A percentile compares a stretch with the other conserved stretches of the same genome.
These are phyloP conservation scores for Naematelia aurantialba DNA, from an alignment of 768 basidiomycete genomes.

Conservation along the genomic window DNA sequence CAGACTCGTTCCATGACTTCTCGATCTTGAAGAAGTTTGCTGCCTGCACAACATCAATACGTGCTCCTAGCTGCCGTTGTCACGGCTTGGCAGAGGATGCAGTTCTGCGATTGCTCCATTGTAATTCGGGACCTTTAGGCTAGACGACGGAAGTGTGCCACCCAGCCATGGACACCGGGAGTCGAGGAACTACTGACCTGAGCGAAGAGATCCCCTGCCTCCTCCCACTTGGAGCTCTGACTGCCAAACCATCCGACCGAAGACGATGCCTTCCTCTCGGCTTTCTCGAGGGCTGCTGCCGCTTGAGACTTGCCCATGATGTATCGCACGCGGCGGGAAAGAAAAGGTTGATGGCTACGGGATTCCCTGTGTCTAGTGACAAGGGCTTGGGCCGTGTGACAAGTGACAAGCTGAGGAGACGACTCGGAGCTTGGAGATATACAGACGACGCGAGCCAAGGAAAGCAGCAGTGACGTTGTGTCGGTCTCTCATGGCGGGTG, in stretches of 20 bases:
- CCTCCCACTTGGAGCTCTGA: conserved; percentile 77
- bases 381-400: too few relatives aligned
- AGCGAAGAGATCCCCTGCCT: conserved; percentile 87
- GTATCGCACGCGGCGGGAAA: background rate
- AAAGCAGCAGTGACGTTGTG: background rate
- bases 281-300: conserved; percentile 72
- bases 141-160: conserved; percentile 50
- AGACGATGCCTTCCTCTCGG: conserved; percentile 85
- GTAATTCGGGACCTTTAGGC: too few relatives aligned
- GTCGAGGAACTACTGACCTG: conserved; percentile 19
- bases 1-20: conserved; percentile 84
- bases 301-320: conserved; percentile 63
- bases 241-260: conserved; percentile 79
- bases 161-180: background rate
- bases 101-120: too few relatives aligned
- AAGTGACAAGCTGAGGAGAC: too few relatives aligned
- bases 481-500: background rate
- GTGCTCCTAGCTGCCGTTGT: background rate
- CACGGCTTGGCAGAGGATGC: background rate
- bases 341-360: too few relatives aligned
- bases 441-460: too few relatives aligned
- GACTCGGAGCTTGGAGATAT: too few relatives aligned
- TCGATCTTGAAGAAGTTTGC: conserved; percentile 85
- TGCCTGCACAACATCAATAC: conserved; percentile 56
- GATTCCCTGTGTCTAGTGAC: too few relatives aligned